Base-by-base conservation (phyloP, 2,329 filamentous ascomycete species). In the Xylariaceae sp. region DNA sequence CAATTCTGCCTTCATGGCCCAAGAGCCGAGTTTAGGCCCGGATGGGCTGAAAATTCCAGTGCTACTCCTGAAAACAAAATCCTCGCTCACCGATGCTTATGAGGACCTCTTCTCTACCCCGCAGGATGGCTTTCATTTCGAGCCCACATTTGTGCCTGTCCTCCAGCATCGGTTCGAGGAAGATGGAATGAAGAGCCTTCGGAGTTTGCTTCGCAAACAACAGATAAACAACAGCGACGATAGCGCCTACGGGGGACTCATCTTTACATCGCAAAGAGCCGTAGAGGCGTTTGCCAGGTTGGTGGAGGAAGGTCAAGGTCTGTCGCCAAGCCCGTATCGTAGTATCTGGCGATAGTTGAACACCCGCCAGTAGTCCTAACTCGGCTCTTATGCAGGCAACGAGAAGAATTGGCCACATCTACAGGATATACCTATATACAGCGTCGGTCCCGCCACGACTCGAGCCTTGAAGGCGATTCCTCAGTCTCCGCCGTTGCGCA, bases 251-350 rank as follows among this genome's bases (percentile, higher is more conserved):
- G 88, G 89, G 4, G 90, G 88, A n/a, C 74, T 93, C 53, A 86
- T 94, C 43, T 93, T 94, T 67, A 94, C 90, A 1, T 92, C 88
- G 6, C 91, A 94, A 69, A 81, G 90, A 42, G 89, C 91, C 1
- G 90, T 94, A 2, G 91, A 94, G 68, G 89, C 87, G 0, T 91
- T 94, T 64, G 75, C 82, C 3, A 75, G 80, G 39, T 73, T 91
- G 7, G 79, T 91, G 0, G 73, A 80, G 11, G 80, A 83, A 26
- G 75, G 82, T 20, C 73, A 74, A 66, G 73, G 72, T 72, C 23
- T 33, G 50, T 58, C 39, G 21, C 39, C 40, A n/a, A 53, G 42
- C 41, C 18, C 30, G 46, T 33, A 23, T 8, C 8, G n/a, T 30
- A n/a, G 29, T 7, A 24, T 21, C 6, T 29, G 23, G 40, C 3